Evolutionary conservation across 164 flowering plant species (phyloP).

Genomic region (Hamamelis virginiana): DNA sequence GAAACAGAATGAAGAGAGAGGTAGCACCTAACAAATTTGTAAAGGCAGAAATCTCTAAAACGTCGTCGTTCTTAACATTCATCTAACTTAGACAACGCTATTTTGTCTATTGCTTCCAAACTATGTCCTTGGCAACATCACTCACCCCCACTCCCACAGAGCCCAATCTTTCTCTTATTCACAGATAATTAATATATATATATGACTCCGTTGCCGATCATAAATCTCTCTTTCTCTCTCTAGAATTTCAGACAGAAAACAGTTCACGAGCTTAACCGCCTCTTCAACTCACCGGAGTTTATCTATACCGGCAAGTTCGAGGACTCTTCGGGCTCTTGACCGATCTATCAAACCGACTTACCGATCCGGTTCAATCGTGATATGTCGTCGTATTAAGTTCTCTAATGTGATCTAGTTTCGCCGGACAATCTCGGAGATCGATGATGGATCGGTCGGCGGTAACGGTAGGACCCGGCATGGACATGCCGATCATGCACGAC

Average conservation of each 20-base stretch:
- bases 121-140: constrained; percentile 5
- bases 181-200: too few species aligned
- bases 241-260: not conserved
- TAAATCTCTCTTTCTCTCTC: not conserved
- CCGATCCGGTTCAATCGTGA: constrained; percentile 1
- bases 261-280: not conserved
- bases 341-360: not conserved
- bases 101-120: not conserved
- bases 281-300: not conserved
- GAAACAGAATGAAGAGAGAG: too few species aligned
- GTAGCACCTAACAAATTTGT: too few species aligned
- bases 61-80: too few species aligned
- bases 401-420: constrained; percentile 11
- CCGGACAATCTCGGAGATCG: not conserved
- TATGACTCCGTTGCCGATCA: not conserved
- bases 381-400: not conserved
- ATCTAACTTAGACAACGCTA: too few species aligned
- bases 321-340: not conserved
- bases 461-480: constrained; percentile 50
- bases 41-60: too few species aligned
- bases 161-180: not conserved
- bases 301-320: too few species aligned
- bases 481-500: constrained; percentile 84
- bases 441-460: constrained; percentile 45
- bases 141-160: not conserved